Base-by-base conservation (phyloP, 495 filamentous ascomycete genomes). In the Aspergillus haitiensis region DNA sequence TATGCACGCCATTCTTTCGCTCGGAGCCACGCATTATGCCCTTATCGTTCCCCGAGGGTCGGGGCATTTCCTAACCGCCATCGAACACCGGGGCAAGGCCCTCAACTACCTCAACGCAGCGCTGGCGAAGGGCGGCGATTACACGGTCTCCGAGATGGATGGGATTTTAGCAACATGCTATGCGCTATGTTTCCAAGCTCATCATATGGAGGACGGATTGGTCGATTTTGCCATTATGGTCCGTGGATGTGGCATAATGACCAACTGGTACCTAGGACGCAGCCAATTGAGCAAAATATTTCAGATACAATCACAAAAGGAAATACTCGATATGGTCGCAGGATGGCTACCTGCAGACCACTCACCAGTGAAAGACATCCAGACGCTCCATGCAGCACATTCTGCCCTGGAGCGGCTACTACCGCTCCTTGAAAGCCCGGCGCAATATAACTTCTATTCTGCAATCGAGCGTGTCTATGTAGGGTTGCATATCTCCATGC, bases 221-320 rank as follows among this genome's bases (percentile, higher is more conserved):
- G 68, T 73, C 32, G 84, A 88, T 63, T 88, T 83, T 65, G 80
- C 85, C 71, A 81, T 84, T 10, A 86, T 87, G 68, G 78, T 84
- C 39, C 75, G 84, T 32, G 85, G 84, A 16, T 80, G 83, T 60
- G 67, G 81, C 37, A 72, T 85, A 9, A 77, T 88, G 6, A 78
- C 78, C 5, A 67, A 73, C 15, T 75, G 80, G 61, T 83, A 85
- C 71, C 72, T 57, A 6, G 37, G 50, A 7, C 45, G 57, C 34
- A n/a, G 70, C 49, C 53, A 67, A 31, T 69, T 67, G 53, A 74
- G 74, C 12, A 59, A 70, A 13, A 75, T 73, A 45, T 75, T 82
- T 58, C 60, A 80, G 48, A 83, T 88, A 61, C 68, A 70, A 36
- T 69, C 78, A 0, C 64, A 70, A 31, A 72, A 71, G 9, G 64